These are phyloP conservation scores for Delonix regia DNA, from an alignment of 306 rosid genomes.

Conservation along the genomic window DNA sequence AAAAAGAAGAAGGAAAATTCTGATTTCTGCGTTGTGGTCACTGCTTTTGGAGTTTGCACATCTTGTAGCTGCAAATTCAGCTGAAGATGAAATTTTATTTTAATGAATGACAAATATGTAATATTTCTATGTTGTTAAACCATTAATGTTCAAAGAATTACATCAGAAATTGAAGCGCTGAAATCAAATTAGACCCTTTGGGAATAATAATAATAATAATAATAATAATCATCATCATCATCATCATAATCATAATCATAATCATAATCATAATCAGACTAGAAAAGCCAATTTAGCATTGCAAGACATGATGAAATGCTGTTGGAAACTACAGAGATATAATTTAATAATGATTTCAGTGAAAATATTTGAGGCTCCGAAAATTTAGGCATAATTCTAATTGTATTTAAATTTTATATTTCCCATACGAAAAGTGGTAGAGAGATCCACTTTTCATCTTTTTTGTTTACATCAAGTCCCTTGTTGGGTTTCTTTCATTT, in stretches of 20 bases:
- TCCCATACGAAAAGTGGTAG: too few relatives aligned
- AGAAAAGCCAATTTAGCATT: too few relatives aligned
- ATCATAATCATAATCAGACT: too few relatives aligned
- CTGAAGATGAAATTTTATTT: background rate
- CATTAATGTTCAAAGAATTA: background rate
- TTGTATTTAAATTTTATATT: background rate
- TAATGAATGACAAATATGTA: background rate
- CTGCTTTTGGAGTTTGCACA: background rate
- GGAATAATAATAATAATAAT: background rate
- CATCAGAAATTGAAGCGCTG: background rate
- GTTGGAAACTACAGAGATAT: constrained; percentile 15
- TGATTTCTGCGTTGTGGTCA: background rate
- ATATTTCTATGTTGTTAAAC: background rate
- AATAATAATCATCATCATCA: too few relatives aligned
- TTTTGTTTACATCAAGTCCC: too few relatives aligned
- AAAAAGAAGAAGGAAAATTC: background rate
- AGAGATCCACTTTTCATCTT: too few relatives aligned
- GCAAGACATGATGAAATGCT: constrained; percentile 1
- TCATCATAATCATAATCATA: too few relatives aligned
- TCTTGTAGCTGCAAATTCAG: background rate
- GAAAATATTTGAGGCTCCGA: too few relatives aligned
- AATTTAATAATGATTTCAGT: constrained; percentile 6
- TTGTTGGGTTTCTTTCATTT: background rate
- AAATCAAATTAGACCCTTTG: background rate
- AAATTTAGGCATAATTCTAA: background rate